These are phyloP conservation scores for Aureobasidium sp. DNA, from an alignment of 2,329 filamentous ascomycete genomes.

Conservation along the genomic window DNA sequence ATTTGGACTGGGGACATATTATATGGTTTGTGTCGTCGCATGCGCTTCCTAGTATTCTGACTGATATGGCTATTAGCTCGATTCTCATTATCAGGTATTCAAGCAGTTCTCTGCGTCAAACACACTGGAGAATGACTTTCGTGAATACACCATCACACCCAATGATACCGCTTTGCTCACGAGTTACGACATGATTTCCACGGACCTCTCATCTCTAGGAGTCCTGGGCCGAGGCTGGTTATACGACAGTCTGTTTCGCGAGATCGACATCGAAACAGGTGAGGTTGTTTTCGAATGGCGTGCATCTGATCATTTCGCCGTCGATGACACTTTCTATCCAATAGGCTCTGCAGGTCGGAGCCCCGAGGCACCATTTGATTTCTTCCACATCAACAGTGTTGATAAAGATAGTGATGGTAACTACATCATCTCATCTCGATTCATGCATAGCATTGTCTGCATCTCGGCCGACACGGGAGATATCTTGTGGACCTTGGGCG, in stretches of 20 bases:
- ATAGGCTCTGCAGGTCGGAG: conserved; percentile 37
- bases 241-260: conserved; percentile 40
- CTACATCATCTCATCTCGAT: conserved; percentile 45
- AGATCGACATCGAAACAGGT: conserved; percentile 35
- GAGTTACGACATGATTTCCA: conserved; percentile 32
- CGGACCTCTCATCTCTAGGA: conserved; percentile 23
- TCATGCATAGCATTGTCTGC: conserved; percentile 40
- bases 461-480: conserved; percentile 39
- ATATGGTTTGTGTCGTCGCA: conserved; percentile 21
- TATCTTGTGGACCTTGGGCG: conserved; percentile 42
- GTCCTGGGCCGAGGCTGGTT: conserved; percentile 31
- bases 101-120: conserved; percentile 25
- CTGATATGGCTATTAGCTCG: not conserved
- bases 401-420: conserved; percentile 43
- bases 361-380: conserved; percentile 38
- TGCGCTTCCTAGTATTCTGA: not conserved
- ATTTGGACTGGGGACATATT: conserved; percentile 1
- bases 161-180: conserved; percentile 38
- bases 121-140: conserved; percentile 34
- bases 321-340: conserved; percentile 26
- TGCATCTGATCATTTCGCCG: conserved; percentile 31
- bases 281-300: conserved; percentile 37
- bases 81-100: conserved; percentile 27
- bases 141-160: conserved; percentile 38
- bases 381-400: conserved; percentile 48